Conservation (phyloP, 2,329 filamentous ascomycete species). For the Phoma herbarum region DNA sequence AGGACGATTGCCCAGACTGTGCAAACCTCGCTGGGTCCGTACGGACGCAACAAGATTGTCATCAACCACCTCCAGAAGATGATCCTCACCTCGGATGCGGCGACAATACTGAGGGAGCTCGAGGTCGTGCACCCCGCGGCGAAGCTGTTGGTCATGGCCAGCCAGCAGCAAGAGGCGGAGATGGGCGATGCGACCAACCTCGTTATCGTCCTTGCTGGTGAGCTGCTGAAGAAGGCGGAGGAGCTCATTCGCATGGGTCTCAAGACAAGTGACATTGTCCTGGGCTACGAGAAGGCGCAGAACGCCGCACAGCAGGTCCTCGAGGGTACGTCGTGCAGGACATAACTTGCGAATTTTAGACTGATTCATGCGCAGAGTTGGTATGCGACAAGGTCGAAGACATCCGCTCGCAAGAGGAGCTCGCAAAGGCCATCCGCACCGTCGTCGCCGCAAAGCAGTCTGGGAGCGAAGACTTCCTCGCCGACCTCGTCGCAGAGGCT, state of each 20-base stretch:
- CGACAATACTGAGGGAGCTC: conserved; percentile 95
- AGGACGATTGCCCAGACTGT: conserved; percentile 94
- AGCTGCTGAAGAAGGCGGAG: conserved; percentile 96
- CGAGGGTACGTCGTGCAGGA: conserved; percentile 64
- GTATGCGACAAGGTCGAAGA: conserved; percentile 90
- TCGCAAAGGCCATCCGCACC: conserved; percentile 94
- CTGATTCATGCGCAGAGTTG: conserved; percentile 66
- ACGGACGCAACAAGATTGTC: conserved; percentile 99
- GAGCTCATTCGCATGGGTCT: conserved; percentile 95
- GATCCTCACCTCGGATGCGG: conserved; percentile 97
- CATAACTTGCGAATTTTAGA: neutral
- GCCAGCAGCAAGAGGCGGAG: conserved; percentile 98
- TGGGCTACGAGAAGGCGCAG: conserved; percentile 94
- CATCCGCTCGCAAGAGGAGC: conserved; percentile 79
- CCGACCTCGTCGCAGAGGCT: conserved; percentile 84
- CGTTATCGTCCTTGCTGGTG: conserved; percentile 93
- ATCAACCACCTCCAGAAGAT: conserved; percentile 99
- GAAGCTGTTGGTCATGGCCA: conserved; percentile 97
- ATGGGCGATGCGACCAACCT: conserved; percentile 99
- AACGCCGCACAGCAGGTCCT: conserved; percentile 84
- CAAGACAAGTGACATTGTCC: conserved; percentile 97
- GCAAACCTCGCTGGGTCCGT: conserved; percentile 94
- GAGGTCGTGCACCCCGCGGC: conserved; percentile 98
- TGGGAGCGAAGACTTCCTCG: conserved; percentile 88
- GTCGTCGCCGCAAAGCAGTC: conserved; percentile 97